Base-by-base conservation (phyloP, 495 filamentous ascomycete species). In the Thermochaetoides thermophila region DNA sequence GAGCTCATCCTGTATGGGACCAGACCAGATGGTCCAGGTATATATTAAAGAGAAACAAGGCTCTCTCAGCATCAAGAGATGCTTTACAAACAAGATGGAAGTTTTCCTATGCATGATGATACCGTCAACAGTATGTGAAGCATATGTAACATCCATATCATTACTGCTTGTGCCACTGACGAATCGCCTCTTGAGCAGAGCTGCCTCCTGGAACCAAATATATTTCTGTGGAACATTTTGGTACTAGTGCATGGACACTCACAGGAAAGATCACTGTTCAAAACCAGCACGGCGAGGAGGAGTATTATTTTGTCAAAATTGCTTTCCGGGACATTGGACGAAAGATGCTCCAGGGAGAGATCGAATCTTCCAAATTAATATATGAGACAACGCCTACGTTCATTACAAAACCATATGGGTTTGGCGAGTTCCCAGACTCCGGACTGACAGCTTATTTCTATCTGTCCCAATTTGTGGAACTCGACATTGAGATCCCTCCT, bases 291-390 rank as follows among this genome's bases (percentile, higher is more conserved):
- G 17, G n/a, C 12, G 7, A 2, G 17, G 15, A 29, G 24, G 17
- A 27, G 5, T 16, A 18, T 8, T 35, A 35, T 12, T 35, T 35
- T 19, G 13, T 35, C 34, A 35, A 35, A 18, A 25, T 35, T 12
- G 34, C 34, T 5, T 35, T 12, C n/a, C 24, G 34, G 12, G 26
- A 35, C 11, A 16, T 18, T 6, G 34, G 34, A 2, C 26, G 34
- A 7, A 29, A n/a, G 3, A 51, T 42, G 38, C 24, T 52, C 3
- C n/a, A 31, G 9, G 46, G 49, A 11, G 49, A 52, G 22, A 38
- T 27, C 13, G 29, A 27, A 11, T 38, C 42, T 4, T 38, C 30
- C 3, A 29, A 21, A 10, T 21, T 32, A 15, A 33, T 50, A 5
- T 27, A 53, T 29, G 28, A 35, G 12, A 17, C 23, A 5, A 32